Percentiles rank a stretch among this genome's conserved stretches.
phyloP scores from a whole-genome alignment of 2,329 filamentous ascomycete genomes.

The Penicillium vulpinum region DNA sequence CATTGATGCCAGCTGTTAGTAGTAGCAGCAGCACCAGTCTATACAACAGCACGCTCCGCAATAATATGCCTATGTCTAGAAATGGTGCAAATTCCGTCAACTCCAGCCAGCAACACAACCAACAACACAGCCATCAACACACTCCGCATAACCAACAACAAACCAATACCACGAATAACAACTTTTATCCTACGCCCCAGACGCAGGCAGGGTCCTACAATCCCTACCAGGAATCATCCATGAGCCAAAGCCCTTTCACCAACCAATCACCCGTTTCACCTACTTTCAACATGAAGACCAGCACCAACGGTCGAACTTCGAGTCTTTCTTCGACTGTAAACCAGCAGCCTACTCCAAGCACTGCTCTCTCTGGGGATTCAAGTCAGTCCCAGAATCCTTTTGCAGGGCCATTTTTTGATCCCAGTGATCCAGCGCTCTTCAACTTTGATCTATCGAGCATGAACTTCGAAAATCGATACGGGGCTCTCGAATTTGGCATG shows the following conservation, averaged over 20 bases:
- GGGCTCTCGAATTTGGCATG: slow-evolving; percentile 93
- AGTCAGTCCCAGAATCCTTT: slow-evolving; percentile 46
- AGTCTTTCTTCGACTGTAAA: slow-evolving; percentile 43
- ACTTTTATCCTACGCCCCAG: slow-evolving; percentile 38
- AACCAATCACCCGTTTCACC: slow-evolving; percentile 71
- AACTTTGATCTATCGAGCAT: slow-evolving; percentile 94
- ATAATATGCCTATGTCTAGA: slow-evolving; percentile 34
- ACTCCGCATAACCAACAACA: slow-evolving; percentile 5
- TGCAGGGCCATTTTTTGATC: slow-evolving; percentile 71
- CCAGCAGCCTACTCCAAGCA: slow-evolving; percentile 48
- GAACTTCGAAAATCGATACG: slow-evolving; percentile 95
- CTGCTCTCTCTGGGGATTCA: slow-evolving; percentile 52
- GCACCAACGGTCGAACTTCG: slow-evolving; percentile 37
- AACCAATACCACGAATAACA: slow-evolving; percentile 27
- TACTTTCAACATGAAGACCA: slow-evolving; percentile 60
- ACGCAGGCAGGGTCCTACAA: slow-evolving; percentile 34
- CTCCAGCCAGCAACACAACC: slow-evolving; percentile 19
- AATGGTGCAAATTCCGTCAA: slow-evolving; percentile 34
- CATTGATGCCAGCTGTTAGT: slow-evolving; percentile 79
- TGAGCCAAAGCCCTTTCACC: slow-evolving; percentile 57
- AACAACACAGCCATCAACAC: slow-evolving; percentile 7
- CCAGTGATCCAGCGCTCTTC: slow-evolving; percentile 87
- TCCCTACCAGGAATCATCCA: slow-evolving; percentile 51
- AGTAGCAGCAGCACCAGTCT: slow-evolving; percentile 62
- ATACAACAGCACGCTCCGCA: slow-evolving; percentile 49